A percentile compares a stretch with the other conserved stretches of the same genome.
Evolutionary conservation across 805 yeast species (phyloP).

Genomic region (Candida sonorensis): DNA sequence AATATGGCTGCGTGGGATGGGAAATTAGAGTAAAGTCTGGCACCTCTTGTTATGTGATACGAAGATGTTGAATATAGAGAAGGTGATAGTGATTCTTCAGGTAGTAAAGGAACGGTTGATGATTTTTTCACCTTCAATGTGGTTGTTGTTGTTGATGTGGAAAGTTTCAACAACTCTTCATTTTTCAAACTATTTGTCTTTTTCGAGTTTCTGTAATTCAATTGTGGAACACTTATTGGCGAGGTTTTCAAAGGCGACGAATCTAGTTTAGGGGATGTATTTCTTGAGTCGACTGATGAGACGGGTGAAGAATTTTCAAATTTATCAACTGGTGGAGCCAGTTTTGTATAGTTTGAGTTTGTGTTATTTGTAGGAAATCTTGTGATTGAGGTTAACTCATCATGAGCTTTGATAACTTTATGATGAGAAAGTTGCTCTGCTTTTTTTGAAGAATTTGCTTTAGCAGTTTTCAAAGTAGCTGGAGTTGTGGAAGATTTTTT

Average conservation of each 20-base stretch:
- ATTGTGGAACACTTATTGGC: conserved; percentile 15
- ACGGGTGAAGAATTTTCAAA: conserved; percentile 13
- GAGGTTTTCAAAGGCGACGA: conserved; percentile 26
- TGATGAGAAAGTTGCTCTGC: conserved; percentile 2
- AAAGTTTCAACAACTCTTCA: too few relatives aligned
- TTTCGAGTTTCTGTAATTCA: conserved; percentile 4
- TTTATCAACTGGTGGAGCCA: not conserved
- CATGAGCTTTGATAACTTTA: conserved; percentile 15
- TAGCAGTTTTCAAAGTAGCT: not conserved
- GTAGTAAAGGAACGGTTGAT: too few relatives aligned
- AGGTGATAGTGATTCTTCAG: not conserved
- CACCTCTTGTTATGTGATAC: conserved; percentile 1
- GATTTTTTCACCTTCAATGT: too few relatives aligned
- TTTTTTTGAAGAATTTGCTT: not conserved
- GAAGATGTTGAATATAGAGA: not conserved
- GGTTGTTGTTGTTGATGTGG: not conserved
- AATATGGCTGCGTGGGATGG: conserved; percentile 10
- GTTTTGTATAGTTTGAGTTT: too few relatives aligned
- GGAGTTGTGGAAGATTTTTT: not conserved
- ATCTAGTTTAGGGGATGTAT: conserved; percentile 11
- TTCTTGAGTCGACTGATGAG: conserved; percentile 8
- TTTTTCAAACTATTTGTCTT: too few relatives aligned
- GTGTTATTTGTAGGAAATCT: conserved; percentile 1
- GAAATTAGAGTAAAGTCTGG: conserved; percentile 3
- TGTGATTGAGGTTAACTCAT: conserved; percentile 16